Base-by-base conservation (phyloP, 2,329 filamentous ascomycete species). In the Exophiala mesophila region DNA sequence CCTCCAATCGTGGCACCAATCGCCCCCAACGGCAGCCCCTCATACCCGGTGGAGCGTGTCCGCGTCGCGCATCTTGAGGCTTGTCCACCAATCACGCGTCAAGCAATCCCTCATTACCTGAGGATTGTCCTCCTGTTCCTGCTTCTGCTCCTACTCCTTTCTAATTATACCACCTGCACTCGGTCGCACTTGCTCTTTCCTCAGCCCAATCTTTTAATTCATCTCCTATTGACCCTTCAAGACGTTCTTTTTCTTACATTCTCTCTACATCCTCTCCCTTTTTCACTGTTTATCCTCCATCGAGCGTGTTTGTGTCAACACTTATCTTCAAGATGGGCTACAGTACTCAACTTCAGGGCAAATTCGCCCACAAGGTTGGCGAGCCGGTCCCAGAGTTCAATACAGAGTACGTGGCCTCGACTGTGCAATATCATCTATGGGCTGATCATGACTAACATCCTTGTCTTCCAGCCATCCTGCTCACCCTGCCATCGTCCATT, bases 321-420 rank as follows among this genome's bases (percentile, higher is more conserved):
- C 31, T 10, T 29, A 28, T 15, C 31, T 31, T 18, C 48, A 42
- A 31, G 8, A 55, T 56, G 53, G 46, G 30, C 18, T 54, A 53
- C 44, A 23, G 36, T 18, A 54, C 49, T 10, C 44, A 49, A n/a
- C 35, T 56, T 12, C 53, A 56, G 44, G 41, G 47, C 49, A 54
- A 56, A 34, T 54, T 56, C 37, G 47, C 49, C 33, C 44, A 49
- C 45, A 56, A 54, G 36, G 53, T 54, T 18, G 40, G 41, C 40
- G 53, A 56, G 26, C 53, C 53, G 13, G 44, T 54, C 7, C 53
- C 53, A 20, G 53, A 53, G 29, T 56, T 56, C 52, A 49, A 56
- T 44, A 38, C 49, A 20, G 53, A 56, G 53, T 56, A 48, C 16
- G 49, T 46, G 8, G 12, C 35, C 36, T 35, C 17, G 10, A 5